These are phyloP conservation scores for Boletus vermiculosoides DNA, from an alignment of 768 basidiomycete genomes.

Conservation along the genomic window DNA sequence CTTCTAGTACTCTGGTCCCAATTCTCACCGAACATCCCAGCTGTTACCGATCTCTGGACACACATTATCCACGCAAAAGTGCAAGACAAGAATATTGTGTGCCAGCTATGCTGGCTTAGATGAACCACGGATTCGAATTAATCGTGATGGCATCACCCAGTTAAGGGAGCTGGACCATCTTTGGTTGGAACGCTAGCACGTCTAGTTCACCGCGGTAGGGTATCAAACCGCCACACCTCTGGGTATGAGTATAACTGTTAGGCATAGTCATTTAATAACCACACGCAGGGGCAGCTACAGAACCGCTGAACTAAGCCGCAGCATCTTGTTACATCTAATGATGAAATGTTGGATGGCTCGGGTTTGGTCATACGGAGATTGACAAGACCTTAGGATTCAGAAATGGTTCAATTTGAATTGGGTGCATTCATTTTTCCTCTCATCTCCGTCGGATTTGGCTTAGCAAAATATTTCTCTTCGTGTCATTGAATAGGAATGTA, in stretches of 20 bases:
- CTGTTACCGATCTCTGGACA: background rate
- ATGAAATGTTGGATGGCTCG: background rate
- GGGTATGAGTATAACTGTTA: too few species aligned
- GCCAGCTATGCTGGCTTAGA: background rate
- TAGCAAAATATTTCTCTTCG: background rate
- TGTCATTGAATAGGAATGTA: background rate
- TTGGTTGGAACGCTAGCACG: too few species aligned
- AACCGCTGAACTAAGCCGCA: background rate
- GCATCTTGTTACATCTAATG: background rate
- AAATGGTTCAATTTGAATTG: background rate
- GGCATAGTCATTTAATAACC: background rate
- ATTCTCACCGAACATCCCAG: background rate
- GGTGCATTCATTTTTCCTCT: too few species aligned
- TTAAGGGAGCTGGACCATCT: too few species aligned
- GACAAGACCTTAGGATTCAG: background rate
- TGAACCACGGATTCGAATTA: background rate
- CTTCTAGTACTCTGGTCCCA: background rate
- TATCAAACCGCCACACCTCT: background rate
- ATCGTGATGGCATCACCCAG: background rate
- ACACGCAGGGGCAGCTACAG: background rate
- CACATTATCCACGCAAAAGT: background rate
- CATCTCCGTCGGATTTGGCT: too few species aligned
- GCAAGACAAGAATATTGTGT: background rate
- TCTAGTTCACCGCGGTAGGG: background rate
- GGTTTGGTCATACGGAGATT: slow-evolving; percentile 4